Percentiles rank a stretch among this genome's conserved stretches.
These are phyloP conservation scores for Delphinella strobiligena DNA, from an alignment of 2,329 filamentous ascomycete species.

Conservation along the genomic window DNA sequence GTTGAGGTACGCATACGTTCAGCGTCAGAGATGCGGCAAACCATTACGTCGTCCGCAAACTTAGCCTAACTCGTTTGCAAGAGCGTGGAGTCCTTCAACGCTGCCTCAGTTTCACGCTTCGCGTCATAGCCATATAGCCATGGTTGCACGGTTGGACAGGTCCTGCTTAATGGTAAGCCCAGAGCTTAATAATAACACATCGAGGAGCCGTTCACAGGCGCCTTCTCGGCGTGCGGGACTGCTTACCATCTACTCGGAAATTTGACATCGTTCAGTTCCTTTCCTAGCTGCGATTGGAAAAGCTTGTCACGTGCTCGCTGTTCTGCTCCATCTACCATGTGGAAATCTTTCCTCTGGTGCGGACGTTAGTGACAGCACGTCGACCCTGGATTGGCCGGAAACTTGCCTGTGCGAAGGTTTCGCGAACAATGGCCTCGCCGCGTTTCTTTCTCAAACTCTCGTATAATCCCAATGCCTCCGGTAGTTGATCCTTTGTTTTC, in stretches of 20 bases:
- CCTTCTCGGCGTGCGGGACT: neutral
- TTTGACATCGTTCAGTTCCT: conserved; percentile 33
- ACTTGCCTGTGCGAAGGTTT: conserved; percentile 42
- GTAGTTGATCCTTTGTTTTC: conserved; percentile 26
- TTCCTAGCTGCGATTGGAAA: conserved; percentile 45
- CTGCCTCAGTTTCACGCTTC: conserved; percentile 35
- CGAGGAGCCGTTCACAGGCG: neutral
- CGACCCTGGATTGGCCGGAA: too few species aligned
- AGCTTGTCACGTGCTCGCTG: conserved; percentile 46
- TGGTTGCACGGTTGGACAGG: conserved; percentile 48
- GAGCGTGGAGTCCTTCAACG: conserved; percentile 10
- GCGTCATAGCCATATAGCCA: conserved; percentile 57
- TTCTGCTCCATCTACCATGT: conserved; percentile 38
- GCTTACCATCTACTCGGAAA: conserved; percentile 52
- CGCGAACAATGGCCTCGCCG: conserved; percentile 44
- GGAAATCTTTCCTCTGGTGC: conserved; percentile 25
- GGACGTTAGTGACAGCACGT: too few species aligned
- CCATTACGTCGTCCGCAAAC: neutral
- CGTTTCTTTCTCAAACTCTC: conserved; percentile 35
- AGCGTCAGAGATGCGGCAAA: too few species aligned
- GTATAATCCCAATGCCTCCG: conserved; percentile 31
- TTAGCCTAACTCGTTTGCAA: neutral
- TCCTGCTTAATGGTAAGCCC: conserved; percentile 15
- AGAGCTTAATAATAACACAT: neutral
- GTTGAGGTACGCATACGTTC: too few species aligned